Evolutionary conservation across 2,329 filamentous ascomycete genomes (phyloP).

Genomic region (Rachicladosporium sp.): DNA sequence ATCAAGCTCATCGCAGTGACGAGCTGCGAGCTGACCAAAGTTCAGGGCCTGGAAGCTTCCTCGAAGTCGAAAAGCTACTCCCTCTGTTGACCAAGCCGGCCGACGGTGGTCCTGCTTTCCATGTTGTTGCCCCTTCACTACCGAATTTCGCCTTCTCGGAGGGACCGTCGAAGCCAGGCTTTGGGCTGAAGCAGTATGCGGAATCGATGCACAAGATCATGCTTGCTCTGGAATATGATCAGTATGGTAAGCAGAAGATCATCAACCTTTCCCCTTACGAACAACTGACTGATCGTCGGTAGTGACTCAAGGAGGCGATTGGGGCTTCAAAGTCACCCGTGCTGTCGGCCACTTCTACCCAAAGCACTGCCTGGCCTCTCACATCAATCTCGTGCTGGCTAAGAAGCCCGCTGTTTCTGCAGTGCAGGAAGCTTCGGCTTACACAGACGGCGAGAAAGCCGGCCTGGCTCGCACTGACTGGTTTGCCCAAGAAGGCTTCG

Average conservation of each 20-base stretch:
- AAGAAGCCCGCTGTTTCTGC: constrained; percentile 42
- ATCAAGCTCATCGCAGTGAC: too few relatives aligned
- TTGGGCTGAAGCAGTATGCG: constrained; percentile 47
- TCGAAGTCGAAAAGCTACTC: constrained; percentile 47
- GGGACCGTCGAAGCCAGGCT: constrained; percentile 40
- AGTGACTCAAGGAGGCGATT: constrained; percentile 20
- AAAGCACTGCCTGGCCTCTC: constrained; percentile 42
- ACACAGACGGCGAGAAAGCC: constrained; percentile 35
- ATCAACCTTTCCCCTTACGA: constrained; percentile 35
- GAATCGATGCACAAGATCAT: constrained; percentile 52
- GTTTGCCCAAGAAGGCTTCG: constrained; percentile 43
- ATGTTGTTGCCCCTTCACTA: constrained; percentile 54
- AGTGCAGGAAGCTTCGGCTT: constrained; percentile 40
- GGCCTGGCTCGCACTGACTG: constrained; percentile 40
- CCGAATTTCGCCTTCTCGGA: constrained; percentile 41
- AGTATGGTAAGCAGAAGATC: constrained; percentile 44
- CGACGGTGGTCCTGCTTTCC: constrained; percentile 39
- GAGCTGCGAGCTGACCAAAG: too few relatives aligned
- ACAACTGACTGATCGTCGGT: neutral
- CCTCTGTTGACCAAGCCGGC: constrained; percentile 41
- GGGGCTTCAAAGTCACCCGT: constrained; percentile 53
- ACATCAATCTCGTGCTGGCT: constrained; percentile 47
- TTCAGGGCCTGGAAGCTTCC: constrained; percentile 46
- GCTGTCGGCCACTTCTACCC: constrained; percentile 46
- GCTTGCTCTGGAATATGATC: constrained; percentile 51